Evolutionary conservation across 139 green algal species (phyloP), one percentile per base, ranked within the genome.

Genomic region (Coccomyxa sp.): DNA sequence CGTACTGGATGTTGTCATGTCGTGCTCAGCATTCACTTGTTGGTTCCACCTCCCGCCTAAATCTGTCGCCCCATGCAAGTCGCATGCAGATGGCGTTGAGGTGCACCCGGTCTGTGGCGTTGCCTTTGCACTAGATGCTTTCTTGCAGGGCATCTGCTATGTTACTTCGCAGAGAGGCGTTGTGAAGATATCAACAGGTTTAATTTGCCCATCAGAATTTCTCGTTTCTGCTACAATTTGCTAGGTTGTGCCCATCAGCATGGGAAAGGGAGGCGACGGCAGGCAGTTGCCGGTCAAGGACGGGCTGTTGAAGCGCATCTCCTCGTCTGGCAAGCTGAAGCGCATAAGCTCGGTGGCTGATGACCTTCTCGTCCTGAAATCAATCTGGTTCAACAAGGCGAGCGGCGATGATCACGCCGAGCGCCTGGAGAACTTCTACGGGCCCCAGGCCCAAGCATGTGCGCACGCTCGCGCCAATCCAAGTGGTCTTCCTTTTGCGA

Each of bases 351-450:
- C 60, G 45, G 14, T 95, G 10, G 92, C 91, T 74, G 82, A 94
- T 58, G 94, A 95, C 83, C 84, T 96, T 21, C 89, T 77, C 12
- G 88, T 93, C 17, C 88, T 97, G 23, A 93, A 91, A 74, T 89
- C 91, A 81, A 94, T 98, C 58, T 98, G 94, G 94, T 96, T 97
- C 77, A 89, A 88, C 58, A 93, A 92, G 76, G 85, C 86, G 32
- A 89, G 82, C 60, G 89, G 89, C 76, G 21, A 66, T 21, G 90
- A 94, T 76, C 95, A 98, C 82, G 93, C 93, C 12, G 86, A 89
- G 67, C 87, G 95, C 0, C 87, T 98, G 57, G 95, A 98, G 85
- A 85, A 82, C 18, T 98, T 98, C 80, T 98, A 98, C 83, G 82
- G 85, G 0, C 86, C 88, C 0, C 95, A 98, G 84, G 95, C 95